Evolutionary conservation across 768 basidiomycete species (phyloP).

Genomic region (Suillus hirtellus): DNA sequence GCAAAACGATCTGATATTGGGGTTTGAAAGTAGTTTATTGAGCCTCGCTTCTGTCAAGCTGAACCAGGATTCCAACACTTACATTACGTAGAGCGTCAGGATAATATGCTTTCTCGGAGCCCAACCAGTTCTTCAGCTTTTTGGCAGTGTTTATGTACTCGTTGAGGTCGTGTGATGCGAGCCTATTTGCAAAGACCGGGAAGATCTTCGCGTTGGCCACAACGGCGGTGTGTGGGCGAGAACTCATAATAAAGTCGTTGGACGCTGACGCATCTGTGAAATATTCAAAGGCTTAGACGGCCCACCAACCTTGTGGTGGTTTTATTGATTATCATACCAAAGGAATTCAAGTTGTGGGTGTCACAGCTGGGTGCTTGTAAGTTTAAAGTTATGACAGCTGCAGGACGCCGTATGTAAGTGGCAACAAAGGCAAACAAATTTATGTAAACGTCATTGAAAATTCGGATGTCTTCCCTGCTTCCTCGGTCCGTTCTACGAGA

Average conservation of each 20-base stretch:
- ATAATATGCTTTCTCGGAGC: constrained; percentile 54
- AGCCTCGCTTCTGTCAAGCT: constrained; percentile 1
- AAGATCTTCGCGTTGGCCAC: constrained; percentile 39
- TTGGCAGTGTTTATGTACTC: constrained; percentile 25
- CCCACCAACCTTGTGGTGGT: not conserved
- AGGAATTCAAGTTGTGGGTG: constrained; percentile 3
- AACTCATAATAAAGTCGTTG: not conserved
- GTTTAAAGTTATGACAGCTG: no score
- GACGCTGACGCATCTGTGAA: no score
- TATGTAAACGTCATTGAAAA: no score
- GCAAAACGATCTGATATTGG: constrained; percentile 46
- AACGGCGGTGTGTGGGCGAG: constrained; percentile 24
- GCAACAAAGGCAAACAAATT: not conserved
- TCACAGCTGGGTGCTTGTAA: not conserved
- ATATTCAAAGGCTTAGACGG: not conserved
- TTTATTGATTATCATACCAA: not conserved
- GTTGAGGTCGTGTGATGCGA: constrained; percentile 29
- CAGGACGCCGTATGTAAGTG: not conserved
- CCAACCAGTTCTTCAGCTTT: constrained; percentile 48
- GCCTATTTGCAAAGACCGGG: constrained; percentile 33
- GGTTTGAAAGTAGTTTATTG: constrained; percentile 10
- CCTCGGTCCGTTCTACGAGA: no score
- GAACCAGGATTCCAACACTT: constrained; percentile 16
- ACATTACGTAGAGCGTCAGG: constrained; percentile 49
- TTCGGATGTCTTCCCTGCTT: no score